phyloP scores from a whole-genome alignment of 768 basidiomycete species.

The Mycena polygramma region DNA sequence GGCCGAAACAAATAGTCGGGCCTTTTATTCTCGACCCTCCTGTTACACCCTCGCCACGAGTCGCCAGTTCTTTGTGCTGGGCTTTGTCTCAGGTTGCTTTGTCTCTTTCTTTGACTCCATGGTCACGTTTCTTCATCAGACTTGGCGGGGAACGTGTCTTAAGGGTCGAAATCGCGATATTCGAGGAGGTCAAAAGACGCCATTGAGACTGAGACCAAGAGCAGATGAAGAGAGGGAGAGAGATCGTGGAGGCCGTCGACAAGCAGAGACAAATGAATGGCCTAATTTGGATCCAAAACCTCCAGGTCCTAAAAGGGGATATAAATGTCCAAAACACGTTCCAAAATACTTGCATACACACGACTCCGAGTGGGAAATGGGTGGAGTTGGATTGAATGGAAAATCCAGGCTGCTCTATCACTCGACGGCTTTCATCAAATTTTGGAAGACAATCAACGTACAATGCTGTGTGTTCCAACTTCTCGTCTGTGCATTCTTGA shows the following conservation, averaged over 20 bases:
- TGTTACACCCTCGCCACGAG: not conserved
- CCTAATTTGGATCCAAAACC: slow-evolving; percentile 19
- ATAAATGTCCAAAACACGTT: not conserved
- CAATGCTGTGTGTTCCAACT: not conserved
- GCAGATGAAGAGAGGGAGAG: not conserved
- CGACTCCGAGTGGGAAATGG: no score
- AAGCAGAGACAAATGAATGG: not conserved
- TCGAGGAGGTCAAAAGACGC: not conserved
- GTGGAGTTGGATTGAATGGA: no score
- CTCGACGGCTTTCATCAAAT: no score
- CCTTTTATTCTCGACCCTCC: slow-evolving; percentile 20
- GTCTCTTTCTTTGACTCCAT: not conserved
- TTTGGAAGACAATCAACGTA: not conserved
- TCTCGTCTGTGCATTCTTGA: not conserved
- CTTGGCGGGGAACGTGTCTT: not conserved
- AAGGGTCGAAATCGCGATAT: not conserved
- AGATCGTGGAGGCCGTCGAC: no score
- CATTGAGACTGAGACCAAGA: not conserved
- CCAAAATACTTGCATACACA: no score
- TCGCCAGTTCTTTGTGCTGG: slow-evolving; percentile 12
- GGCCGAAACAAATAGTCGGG: not conserved
- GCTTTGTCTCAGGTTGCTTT: slow-evolving; percentile 23
- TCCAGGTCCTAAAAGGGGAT: slow-evolving; percentile 14
- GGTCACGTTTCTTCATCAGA: not conserved
- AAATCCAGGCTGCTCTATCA: no score